phyloP scores from a whole-genome alignment of 176 grass and related monocot genomes.

The Eleusine coracana region DNA sequence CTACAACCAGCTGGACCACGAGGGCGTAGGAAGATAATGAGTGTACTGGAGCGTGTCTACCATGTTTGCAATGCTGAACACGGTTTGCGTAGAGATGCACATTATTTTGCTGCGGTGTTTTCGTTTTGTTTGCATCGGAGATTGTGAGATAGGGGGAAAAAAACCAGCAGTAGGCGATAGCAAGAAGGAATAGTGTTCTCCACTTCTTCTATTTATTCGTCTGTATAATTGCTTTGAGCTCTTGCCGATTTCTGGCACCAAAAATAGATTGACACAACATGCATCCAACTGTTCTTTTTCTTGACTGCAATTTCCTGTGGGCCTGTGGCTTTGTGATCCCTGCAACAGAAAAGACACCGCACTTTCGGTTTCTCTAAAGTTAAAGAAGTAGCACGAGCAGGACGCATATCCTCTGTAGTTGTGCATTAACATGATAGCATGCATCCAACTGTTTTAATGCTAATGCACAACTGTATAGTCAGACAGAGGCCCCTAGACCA shows the following conservation, averaged over 20 bases:
- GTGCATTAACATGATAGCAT: too few species aligned
- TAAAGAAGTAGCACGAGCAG: too few species aligned
- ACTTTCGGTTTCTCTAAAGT: too few species aligned
- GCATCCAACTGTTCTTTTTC: too few species aligned
- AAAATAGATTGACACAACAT: not conserved
- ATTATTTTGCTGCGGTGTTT: not conserved
- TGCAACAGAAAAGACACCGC: too few species aligned
- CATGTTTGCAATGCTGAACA: not conserved
- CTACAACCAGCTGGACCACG: not conserved
- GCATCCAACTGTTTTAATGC: too few species aligned
- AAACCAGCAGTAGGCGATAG: too few species aligned
- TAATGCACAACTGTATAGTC: too few species aligned
- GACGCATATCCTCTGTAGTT: too few species aligned
- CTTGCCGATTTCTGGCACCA: constrained; percentile 20
- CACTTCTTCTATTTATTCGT: not conserved
- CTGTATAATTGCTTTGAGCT: constrained; percentile 22
- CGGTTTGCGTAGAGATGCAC: not conserved
- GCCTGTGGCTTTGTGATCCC: not conserved
- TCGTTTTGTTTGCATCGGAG: not conserved
- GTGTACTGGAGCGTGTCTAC: not conserved
- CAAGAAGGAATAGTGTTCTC: too few species aligned
- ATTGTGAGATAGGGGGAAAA: not conserved
- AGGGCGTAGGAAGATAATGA: not conserved
- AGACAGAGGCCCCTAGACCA: not conserved
- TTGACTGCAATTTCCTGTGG: not conserved